phyloP scores from a whole-genome alignment of 192 early-diverging fungal genomes.

The Linnemannia zychae region DNA sequence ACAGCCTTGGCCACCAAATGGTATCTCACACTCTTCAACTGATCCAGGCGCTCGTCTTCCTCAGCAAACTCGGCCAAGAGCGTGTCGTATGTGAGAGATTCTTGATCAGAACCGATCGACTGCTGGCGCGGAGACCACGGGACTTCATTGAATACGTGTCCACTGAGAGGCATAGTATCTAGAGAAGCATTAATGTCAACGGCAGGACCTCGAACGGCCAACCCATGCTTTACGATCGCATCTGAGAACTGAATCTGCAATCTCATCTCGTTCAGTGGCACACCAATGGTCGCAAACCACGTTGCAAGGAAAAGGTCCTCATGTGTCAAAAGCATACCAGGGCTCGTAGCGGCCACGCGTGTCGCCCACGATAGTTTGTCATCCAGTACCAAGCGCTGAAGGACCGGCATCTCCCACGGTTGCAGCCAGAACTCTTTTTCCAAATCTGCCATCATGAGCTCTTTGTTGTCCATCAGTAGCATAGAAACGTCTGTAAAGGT shows the following conservation, averaged over 20 bases:
- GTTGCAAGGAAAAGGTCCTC: slow-evolving; percentile 29
- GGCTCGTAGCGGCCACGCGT: slow-evolving; percentile 3
- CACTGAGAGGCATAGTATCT: not conserved
- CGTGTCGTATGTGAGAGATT: not conserved
- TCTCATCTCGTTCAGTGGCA: slow-evolving; percentile 33
- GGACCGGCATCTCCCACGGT: slow-evolving; percentile 14
- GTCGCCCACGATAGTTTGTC: slow-evolving; percentile 41
- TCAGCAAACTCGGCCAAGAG: not conserved
- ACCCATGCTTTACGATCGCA: slow-evolving; percentile 7
- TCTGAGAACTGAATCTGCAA: slow-evolving; percentile 27
- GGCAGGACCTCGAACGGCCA: not conserved
- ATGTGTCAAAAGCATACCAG: slow-evolving; percentile 11
- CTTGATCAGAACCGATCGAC: not conserved
- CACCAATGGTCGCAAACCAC: slow-evolving; percentile 36
- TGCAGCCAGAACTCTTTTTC: slow-evolving; percentile 7
- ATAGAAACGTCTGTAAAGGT: slow-evolving; percentile 25
- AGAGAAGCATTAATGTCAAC: not conserved
- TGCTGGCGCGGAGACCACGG: not conserved
- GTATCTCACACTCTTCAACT: slow-evolving; percentile 31
- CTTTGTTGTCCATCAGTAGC: slow-evolving; percentile 17
- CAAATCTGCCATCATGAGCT: not conserved
- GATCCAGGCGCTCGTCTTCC: slow-evolving; percentile 2
- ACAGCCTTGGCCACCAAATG: slow-evolving; percentile 28
- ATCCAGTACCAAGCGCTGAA: slow-evolving; percentile 17
- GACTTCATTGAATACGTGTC: not conserved